Percentiles rank a stretch among this genome's conserved stretches.
Conservation (phyloP, 164 flowering plant genomes). For the Saururus chinensis region DNA sequence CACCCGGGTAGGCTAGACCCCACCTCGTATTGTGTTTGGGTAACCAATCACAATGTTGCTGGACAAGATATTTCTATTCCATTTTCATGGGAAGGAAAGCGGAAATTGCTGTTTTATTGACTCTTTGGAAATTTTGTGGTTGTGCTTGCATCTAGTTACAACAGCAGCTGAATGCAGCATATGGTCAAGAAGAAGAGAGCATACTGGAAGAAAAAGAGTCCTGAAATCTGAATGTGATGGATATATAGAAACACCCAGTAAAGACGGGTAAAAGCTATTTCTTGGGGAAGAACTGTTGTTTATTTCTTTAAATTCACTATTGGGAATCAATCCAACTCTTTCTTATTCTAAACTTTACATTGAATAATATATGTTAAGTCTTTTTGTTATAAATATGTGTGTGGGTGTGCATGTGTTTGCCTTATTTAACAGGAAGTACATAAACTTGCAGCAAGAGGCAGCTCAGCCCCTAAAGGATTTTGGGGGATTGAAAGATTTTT, state of each 20-base stretch:
- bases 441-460: background rate
- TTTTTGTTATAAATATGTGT: no score
- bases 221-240: conserved; percentile 1
- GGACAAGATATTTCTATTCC: no score
- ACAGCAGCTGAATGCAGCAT: conserved; percentile 39
- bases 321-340: background rate
- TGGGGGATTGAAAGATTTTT: background rate
- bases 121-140: background rate
- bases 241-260: background rate
- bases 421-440: background rate
- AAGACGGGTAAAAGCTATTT: conserved; percentile 10
- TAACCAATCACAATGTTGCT: background rate
- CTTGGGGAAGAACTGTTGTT: no score
- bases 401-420: no score
- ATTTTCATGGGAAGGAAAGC: background rate
- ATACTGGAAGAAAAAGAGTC: conserved; percentile 5
- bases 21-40: no score
- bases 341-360: no score
- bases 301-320: background rate
- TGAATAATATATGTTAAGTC: no score
- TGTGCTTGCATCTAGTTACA: conserved; percentile 38
- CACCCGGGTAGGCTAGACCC: no score
- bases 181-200: conserved; percentile 23
- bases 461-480: background rate
- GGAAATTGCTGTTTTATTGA: background rate